Percentiles rank a stretch among this genome's conserved stretches.
These are phyloP conservation scores for Phoenix roebelenii DNA, from an alignment of 176 grass and related monocot genomes.

Conservation along the genomic window DNA sequence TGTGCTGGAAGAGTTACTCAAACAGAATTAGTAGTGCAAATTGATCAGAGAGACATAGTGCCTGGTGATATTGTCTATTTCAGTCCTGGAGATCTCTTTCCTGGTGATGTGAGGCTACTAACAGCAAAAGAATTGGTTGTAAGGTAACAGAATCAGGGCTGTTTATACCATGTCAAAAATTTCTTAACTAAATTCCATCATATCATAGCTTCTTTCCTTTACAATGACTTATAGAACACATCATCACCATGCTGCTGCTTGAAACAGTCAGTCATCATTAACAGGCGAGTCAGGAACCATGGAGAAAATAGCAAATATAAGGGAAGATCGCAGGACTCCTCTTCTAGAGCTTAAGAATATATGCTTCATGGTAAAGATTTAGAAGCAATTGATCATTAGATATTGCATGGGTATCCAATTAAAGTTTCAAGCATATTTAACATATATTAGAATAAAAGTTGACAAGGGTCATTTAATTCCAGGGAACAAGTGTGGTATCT, in stretches of 20 bases:
- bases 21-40: slow-evolving; percentile 32
- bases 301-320: slow-evolving; percentile 30
- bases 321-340: slow-evolving; percentile 22
- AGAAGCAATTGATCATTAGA: neutral
- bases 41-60: slow-evolving; percentile 39
- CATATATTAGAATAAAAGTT: neutral
- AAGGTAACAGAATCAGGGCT: slow-evolving; percentile 20
- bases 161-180: neutral
- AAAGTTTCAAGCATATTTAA: too few relatives aligned
- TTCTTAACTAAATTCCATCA: neutral
- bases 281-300: slow-evolving; percentile 35
- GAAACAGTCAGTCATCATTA: slow-evolving; percentile 43
- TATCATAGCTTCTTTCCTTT: neutral
- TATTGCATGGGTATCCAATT: neutral
- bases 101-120: slow-evolving; percentile 29
- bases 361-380: slow-evolving; percentile 34
- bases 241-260: slow-evolving; percentile 8
- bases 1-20: slow-evolving; percentile 30
- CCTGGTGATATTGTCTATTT: slow-evolving; percentile 40
- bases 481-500: slow-evolving; percentile 36
- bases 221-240: neutral
- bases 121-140: slow-evolving; percentile 33
- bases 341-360: slow-evolving; percentile 37
- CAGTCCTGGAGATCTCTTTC: slow-evolving; percentile 34
- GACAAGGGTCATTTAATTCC: slow-evolving; percentile 4